Evolutionary conservation across 1,284 basidiomycete genomes (phyloP).

Genomic region (Papiliotrema laurentii): DNA sequence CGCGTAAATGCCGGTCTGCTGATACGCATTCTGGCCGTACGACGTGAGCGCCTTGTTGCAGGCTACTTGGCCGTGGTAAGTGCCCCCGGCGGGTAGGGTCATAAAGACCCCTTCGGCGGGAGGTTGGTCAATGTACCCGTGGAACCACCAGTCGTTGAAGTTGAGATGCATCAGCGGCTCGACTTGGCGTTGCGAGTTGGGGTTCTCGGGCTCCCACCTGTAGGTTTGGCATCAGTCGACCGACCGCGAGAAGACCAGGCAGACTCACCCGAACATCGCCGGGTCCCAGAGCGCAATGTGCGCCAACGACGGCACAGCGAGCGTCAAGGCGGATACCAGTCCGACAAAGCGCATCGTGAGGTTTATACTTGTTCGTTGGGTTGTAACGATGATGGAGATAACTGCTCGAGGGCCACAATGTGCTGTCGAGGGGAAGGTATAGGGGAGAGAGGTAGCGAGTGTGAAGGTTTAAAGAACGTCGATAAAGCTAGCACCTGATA

Average conservation of each 20-base stretch:
- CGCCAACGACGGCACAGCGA: constrained; percentile 12
- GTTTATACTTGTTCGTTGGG: not conserved
- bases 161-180: constrained; percentile 55
- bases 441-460: not conserved
- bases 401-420: not conserved
- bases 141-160: constrained; percentile 68
- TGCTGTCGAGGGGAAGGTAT: not conserved
- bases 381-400: not conserved
- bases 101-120: constrained; percentile 32
- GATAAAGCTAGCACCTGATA: too few relatives aligned
- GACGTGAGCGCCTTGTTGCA: constrained; percentile 33
- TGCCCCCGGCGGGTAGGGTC: constrained; percentile 38
- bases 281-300: constrained; percentile 40
- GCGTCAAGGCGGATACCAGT: constrained; percentile 2
- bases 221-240: too few relatives aligned
- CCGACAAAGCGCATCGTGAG: not conserved
- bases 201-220: constrained; percentile 33
- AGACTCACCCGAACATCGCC: constrained; percentile 39
- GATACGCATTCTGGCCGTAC: constrained; percentile 18
- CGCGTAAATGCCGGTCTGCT: constrained; percentile 26
- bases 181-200: constrained; percentile 48
- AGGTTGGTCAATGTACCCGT: constrained; percentile 38
- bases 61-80: constrained; percentile 31
- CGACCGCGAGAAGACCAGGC: not conserved
- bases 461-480: too few relatives aligned